Evolutionary conservation across 2,329 filamentous ascomycete genomes (phyloP).

Genomic region (Arthrobotrys conoides): DNA sequence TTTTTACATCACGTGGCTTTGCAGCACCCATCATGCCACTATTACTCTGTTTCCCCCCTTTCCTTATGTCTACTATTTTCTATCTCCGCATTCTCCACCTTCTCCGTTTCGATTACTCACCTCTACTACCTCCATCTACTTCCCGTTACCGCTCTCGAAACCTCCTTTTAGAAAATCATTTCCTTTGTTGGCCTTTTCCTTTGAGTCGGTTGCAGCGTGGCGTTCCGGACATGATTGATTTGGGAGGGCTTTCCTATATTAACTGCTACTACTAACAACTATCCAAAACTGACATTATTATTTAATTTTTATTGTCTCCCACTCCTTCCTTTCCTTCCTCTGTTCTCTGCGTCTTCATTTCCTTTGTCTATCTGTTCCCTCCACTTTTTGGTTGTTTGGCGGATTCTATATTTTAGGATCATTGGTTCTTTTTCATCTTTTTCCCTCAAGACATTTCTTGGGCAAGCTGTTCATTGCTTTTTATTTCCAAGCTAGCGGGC

Average conservation of each 20-base stretch:
- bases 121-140: neutral
- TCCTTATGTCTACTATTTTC: neutral
- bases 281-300: slow-evolving; percentile 13
- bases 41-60: neutral
- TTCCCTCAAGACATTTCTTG: neutral
- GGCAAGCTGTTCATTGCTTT: slow-evolving; percentile 2
- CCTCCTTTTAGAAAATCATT: neutral
- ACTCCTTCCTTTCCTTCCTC: slow-evolving; percentile 2
- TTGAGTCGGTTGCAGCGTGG: slow-evolving; percentile 16
- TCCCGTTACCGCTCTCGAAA: neutral
- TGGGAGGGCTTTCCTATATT: slow-evolving; percentile 25
- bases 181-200: slow-evolving; percentile 23
- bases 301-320: neutral
- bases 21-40: neutral
- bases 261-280: slow-evolving; percentile 15
- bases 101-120: neutral
- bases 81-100: neutral
- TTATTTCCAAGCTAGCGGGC: neutral
- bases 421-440: neutral
- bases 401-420: neutral
- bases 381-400: slow-evolving; percentile 16
- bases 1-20: neutral
- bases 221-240: slow-evolving; percentile 17
- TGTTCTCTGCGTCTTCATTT: neutral
- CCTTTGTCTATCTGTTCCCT: slow-evolving; percentile 8